Base-by-base conservation (phyloP, 345 rosid genomes). In the Citrus reticulata region DNA sequence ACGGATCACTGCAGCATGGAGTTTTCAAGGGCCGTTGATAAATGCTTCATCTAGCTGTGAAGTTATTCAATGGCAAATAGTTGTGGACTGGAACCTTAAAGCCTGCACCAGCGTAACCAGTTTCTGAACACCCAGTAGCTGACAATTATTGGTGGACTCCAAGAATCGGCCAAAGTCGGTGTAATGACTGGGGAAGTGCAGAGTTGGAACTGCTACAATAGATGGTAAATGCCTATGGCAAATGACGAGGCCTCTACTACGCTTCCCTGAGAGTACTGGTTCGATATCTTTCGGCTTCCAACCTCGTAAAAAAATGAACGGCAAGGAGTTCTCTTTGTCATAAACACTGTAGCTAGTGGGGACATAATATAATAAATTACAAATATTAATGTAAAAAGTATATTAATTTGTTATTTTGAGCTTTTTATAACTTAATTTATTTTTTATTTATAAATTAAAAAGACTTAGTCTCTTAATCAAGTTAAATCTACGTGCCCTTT, bases 1-100 rank as follows among this genome's bases (percentile, higher is more conserved):
- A 85, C 54, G 85, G 81, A 79, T 46, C 49, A 83, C 79, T 79
- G 85, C 83, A 57, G 78, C 82, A 27, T 84, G 76, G 40, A 85
- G 85, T 25, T 51, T 76, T 57, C 80, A 79, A 49, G 70, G 78
- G 29, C 62, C 55, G 58, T 70, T 82, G 22, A 78, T 78, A 51
- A 85, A 82, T 81, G 70, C 87, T 78, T 76, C 78, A 4, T 61
- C 84, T 68, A 74, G 74, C 39, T 77, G 72, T 46, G 86, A 86
- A 61, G 86, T 81, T 81, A 39, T 80, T 75, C 80, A 67, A 83
- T 16, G 22, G 5, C 88, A 27, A 83, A 76, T 62, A 74, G 77
- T 42, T 62, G 29, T 37, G 5, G 55, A 11, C 25, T 63, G 27
- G 59, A 62, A 25, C 35, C 30, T 73, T 82, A 0, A 81, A 54